These are phyloP conservation scores for Magnaporthiopsis incrustans DNA, from an alignment of 2,329 filamentous ascomycete genomes.

Conservation along the genomic window DNA sequence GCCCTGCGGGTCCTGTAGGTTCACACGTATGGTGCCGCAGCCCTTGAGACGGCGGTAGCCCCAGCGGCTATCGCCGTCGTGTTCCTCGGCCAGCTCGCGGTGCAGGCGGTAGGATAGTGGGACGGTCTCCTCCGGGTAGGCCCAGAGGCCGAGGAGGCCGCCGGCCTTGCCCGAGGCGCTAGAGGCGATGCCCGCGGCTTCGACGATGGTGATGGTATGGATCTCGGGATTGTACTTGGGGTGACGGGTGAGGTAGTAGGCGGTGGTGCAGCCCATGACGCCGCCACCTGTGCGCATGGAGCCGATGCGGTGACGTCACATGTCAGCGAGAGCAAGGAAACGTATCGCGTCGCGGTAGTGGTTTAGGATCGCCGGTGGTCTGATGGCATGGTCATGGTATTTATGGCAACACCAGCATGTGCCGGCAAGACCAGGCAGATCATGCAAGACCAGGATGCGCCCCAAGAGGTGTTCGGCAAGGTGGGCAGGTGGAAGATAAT, in stretches of 20 bases:
- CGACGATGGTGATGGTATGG: conserved; percentile 77
- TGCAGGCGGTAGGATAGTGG: conserved; percentile 81
- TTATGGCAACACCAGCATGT: neutral
- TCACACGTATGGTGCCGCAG: conserved; percentile 47
- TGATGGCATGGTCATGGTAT: neutral
- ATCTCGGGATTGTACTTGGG: conserved; percentile 65
- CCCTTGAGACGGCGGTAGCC: conserved; percentile 68
- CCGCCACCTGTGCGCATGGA: conserved; percentile 60
- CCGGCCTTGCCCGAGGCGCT: conserved; percentile 93
- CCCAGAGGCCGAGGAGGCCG: conserved; percentile 83
- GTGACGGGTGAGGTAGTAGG: conserved; percentile 86
- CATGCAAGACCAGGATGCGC: neutral
- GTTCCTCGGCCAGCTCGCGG: conserved; percentile 73
- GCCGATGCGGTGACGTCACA: conserved; percentile 3
- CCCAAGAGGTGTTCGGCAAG: no score
- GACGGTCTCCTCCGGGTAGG: conserved; percentile 77
- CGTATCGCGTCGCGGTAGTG: neutral
- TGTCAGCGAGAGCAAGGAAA: neutral
- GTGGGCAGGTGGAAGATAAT: no score
- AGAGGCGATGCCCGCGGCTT: conserved; percentile 78
- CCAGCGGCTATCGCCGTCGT: conserved; percentile 72
- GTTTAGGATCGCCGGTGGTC: neutral
- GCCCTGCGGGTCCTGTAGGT: conserved; percentile 28
- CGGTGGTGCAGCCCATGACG: conserved; percentile 85
- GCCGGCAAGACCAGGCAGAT: neutral